A percentile compares a stretch with the other conserved stretches of the same genome.
These are phyloP conservation scores for Withania somnifera DNA, from an alignment of 305 asterid species.

Conservation along the genomic window DNA sequence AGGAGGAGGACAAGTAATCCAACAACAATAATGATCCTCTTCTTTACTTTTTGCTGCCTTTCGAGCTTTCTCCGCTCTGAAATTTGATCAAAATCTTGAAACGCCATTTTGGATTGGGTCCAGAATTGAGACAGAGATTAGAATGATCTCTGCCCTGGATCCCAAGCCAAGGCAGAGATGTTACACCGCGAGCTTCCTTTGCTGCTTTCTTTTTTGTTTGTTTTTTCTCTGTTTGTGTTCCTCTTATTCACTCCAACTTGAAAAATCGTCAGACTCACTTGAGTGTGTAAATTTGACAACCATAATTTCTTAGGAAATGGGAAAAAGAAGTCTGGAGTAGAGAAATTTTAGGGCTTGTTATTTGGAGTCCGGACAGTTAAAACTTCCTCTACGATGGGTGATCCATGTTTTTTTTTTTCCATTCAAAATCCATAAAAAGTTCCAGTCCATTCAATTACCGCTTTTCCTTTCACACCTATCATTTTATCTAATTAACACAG, in stretches of 20 bases:
- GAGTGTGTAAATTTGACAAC: constrained; percentile 5
- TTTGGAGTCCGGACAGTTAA: constrained; percentile 11
- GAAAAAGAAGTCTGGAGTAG: constrained; percentile 35
- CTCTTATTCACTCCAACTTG: not conserved
- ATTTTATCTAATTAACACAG: not conserved
- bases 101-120: constrained; percentile 46
- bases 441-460: constrained; percentile 4
- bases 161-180: constrained; percentile 63
- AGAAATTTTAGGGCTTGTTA: constrained; percentile 43
- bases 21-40: constrained; percentile 29
- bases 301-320: constrained; percentile 12
- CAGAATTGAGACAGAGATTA: constrained; percentile 10
- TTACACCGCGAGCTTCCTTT: not conserved
- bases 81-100: constrained; percentile 84
- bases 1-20: constrained; percentile 23
- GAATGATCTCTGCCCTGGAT: constrained; percentile 46
- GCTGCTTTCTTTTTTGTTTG: not conserved
- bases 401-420: not conserved
- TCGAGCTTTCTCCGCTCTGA: constrained; percentile 51
- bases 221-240: not conserved
- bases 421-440: not conserved
- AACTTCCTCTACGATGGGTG: constrained; percentile 19
- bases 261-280: not conserved
- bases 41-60: constrained; percentile 22
- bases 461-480: constrained; percentile 8